These are phyloP conservation scores for Lachnellula suecica DNA, from an alignment of 2,329 filamentous ascomycete genomes.

Conservation along the genomic window DNA sequence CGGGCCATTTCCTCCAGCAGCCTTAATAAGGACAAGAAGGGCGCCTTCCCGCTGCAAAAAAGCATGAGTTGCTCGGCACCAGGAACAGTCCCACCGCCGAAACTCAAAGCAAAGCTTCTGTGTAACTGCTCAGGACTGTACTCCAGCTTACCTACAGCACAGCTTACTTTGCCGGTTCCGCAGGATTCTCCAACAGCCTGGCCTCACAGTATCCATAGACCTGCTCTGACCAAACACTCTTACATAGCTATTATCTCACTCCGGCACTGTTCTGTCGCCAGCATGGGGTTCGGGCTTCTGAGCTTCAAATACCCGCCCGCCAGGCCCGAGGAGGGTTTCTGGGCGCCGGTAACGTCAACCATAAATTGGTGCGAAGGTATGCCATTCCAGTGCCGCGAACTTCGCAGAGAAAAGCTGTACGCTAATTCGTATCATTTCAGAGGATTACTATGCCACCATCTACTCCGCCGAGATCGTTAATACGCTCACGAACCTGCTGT, in stretches of 20 bases:
- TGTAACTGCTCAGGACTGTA: background rate
- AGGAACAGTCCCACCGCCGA: background rate
- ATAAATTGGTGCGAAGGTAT: conserved; percentile 74
- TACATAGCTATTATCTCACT: too few relatives aligned
- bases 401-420: too few relatives aligned
- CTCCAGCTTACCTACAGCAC: background rate
- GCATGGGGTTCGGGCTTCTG: conserved; percentile 27
- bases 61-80: background rate
- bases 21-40: background rate
- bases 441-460: conserved; percentile 74
- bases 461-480: conserved; percentile 79
- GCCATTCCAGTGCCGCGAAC: background rate
- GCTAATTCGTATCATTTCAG: conserved; percentile 23
- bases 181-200: background rate
- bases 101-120: conserved; percentile 1
- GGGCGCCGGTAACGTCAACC: conserved; percentile 34
- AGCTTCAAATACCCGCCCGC: conserved; percentile 34
- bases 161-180: background rate
- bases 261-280: conserved; percentile 3
- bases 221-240: background rate
- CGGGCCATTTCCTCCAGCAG: background rate
- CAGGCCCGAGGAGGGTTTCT: conserved; percentile 30
- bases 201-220: background rate
- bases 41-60: background rate
- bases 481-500: conserved; percentile 78